A percentile compares a stretch with the other conserved stretches of the same genome.
Evolutionary conservation across 2,329 filamentous ascomycete species (phyloP).

Genomic region (Daldinia sp.): DNA sequence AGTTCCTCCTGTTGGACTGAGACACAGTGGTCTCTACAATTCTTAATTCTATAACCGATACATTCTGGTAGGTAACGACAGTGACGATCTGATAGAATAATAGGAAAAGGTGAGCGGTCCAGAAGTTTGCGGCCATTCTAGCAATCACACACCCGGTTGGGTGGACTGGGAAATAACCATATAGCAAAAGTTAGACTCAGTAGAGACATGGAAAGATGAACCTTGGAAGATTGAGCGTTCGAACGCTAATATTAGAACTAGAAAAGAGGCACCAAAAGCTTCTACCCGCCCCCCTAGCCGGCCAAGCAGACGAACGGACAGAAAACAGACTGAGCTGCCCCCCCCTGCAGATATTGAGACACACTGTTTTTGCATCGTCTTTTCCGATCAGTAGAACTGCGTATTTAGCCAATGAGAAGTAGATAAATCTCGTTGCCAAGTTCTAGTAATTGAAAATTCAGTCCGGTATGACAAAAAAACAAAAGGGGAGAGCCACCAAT

Average conservation of each 20-base stretch:
- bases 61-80: neutral
- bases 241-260: neutral
- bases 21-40: constrained; percentile 1
- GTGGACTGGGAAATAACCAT: neutral
- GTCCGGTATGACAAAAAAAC: neutral
- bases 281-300: neutral
- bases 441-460: neutral
- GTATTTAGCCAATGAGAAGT: neutral
- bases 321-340: too few relatives aligned
- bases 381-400: neutral
- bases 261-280: neutral
- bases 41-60: neutral
- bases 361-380: neutral
- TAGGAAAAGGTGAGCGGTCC: neutral
- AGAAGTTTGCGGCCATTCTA: neutral
- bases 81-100: neutral
- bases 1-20: too few relatives aligned
- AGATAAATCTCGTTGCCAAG: neutral
- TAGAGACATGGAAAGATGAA: neutral
- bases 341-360: neutral
- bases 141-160: neutral
- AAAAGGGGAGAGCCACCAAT: neutral
- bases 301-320: neutral
- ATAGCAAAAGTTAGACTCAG: neutral
- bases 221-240: neutral